Conservation (phyloP, 768 basidiomycete genomes). For the Pholiota conissans region DNA sequence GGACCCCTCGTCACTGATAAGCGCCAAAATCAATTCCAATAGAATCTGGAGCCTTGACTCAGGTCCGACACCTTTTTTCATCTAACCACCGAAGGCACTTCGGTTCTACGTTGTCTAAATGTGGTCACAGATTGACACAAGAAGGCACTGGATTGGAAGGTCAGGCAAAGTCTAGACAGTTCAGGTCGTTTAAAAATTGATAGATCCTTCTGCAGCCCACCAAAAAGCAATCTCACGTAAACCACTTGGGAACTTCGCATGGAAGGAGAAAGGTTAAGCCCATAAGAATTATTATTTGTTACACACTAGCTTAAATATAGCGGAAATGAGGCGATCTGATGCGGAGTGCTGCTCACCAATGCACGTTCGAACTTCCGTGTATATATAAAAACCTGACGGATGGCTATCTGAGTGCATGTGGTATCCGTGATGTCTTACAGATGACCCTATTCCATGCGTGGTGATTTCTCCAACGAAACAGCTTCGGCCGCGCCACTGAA, state of each 20-base stretch:
- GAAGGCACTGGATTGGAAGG: not conserved
- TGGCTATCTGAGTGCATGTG: not conserved
- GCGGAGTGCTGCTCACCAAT: not conserved
- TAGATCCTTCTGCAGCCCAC: not conserved
- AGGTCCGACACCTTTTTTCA: not conserved
- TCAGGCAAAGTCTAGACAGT: not conserved
- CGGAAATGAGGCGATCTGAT: not conserved
- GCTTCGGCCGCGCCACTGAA: not conserved
- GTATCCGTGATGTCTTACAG: not conserved
- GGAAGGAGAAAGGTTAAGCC: not conserved
- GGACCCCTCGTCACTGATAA: not conserved
- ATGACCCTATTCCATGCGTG: not conserved
- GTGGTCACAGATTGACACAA: not conserved
- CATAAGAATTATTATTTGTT: not conserved
- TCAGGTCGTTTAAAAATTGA: not conserved
- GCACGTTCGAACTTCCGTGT: not conserved
- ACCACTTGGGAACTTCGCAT: not conserved
- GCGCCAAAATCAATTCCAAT: not conserved
- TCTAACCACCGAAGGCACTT: not conserved
- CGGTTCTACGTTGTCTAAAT: not conserved
- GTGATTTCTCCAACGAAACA: not conserved
- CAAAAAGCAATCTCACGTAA: not conserved
- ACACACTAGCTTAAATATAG: not conserved
- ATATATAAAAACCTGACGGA: not conserved
- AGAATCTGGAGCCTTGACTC: not conserved